Percentiles rank a stretch among this genome's conserved stretches.
phyloP scores from a whole-genome alignment of 2,329 filamentous ascomycete species.

The Fusarium mangiferae region DNA sequence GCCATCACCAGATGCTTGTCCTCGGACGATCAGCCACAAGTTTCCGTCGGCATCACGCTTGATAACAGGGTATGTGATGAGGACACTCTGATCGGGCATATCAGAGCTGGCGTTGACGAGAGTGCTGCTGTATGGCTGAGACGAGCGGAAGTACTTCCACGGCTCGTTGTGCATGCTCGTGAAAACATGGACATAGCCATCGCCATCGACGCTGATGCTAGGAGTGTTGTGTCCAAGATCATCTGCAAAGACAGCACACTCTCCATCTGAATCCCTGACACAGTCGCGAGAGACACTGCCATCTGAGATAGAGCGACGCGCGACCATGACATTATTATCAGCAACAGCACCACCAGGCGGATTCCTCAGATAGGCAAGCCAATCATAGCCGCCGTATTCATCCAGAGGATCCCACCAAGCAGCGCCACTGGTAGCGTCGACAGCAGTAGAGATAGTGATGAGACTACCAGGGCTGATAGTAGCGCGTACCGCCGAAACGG shows the following conservation, averaged over 20 bases:
- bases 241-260: conserved; percentile 39
- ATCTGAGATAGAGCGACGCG: conserved; percentile 26
- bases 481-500: neutral
- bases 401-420: conserved; percentile 44
- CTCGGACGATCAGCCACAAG: conserved; percentile 17
- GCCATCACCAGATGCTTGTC: conserved; percentile 14
- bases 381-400: conserved; percentile 39
- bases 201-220: conserved; percentile 21
- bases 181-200: conserved; percentile 44
- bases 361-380: conserved; percentile 40
- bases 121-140: conserved; percentile 32
- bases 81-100: conserved; percentile 35
- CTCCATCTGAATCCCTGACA: conserved; percentile 22
- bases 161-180: conserved; percentile 45
- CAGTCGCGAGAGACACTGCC: conserved; percentile 39
- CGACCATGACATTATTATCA: conserved; percentile 44
- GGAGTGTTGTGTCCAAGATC: conserved; percentile 39
- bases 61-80: conserved; percentile 24
- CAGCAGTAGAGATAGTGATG: conserved; percentile 11
- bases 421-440: conserved; percentile 39
- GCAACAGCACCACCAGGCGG: conserved; percentile 31
- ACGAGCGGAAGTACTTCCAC: conserved; percentile 42
- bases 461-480: neutral
- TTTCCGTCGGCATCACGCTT: conserved; percentile 14
- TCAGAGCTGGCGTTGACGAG: conserved; percentile 32